A percentile compares a stretch with the other conserved stretches of the same genome.
Conservation (phyloP, 345 rosid genomes). For the Cardiospermum halicacabum region DNA sequence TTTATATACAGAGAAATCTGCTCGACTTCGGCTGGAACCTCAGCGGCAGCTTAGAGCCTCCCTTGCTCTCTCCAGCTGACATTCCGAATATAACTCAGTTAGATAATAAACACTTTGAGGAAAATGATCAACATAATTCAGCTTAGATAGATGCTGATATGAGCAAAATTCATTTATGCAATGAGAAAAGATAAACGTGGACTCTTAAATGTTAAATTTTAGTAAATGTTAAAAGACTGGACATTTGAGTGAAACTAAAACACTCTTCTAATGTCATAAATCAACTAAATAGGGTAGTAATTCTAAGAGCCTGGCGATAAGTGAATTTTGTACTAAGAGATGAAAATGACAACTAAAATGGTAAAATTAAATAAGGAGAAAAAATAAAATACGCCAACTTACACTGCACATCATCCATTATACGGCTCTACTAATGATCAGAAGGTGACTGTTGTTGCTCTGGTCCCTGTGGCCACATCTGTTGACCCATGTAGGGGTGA, state of each 20-base stretch:
- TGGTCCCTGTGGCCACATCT: slow-evolving; percentile 65
- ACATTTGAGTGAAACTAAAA: background rate
- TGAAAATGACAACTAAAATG: background rate
- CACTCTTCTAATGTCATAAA: background rate
- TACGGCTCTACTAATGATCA: slow-evolving; percentile 35
- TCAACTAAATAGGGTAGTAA: too few relatives aligned
- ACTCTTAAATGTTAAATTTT: background rate
- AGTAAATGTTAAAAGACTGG: background rate
- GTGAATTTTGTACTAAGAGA: background rate
- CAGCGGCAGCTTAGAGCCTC: slow-evolving; percentile 18
- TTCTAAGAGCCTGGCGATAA: background rate
- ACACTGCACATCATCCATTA: slow-evolving; percentile 14
- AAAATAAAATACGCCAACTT: slow-evolving; percentile 10
- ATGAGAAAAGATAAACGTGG: background rate
- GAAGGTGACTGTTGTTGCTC: slow-evolving; percentile 77
- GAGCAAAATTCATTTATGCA: background rate
- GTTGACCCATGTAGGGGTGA: slow-evolving; percentile 67
- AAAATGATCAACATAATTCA: background rate
- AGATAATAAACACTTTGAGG: background rate
- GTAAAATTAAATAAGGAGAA: background rate
- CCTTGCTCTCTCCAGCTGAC: slow-evolving; percentile 9
- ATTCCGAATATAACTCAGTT: slow-evolving; percentile 6
- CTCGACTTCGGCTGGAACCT: slow-evolving; percentile 17
- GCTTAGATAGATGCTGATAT: background rate
- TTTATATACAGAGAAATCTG: slow-evolving; percentile 26